Evolutionary conservation across 805 yeast genomes (phyloP), one percentile per base, ranked within the genome.

Genomic region (Hemisphaericaspora nanyangensis): DNA sequence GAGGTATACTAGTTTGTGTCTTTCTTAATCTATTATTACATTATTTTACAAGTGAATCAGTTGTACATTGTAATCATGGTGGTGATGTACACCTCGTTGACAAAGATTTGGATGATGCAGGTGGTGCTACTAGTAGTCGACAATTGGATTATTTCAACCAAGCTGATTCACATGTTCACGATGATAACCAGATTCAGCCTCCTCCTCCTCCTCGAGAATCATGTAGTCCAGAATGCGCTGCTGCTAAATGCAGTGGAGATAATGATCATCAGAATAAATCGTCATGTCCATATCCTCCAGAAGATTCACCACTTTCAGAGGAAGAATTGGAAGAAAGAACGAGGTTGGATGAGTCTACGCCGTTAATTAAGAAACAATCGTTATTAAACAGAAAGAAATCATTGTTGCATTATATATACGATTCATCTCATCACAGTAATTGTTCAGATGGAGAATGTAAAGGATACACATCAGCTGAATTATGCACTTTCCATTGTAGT

Each of bases 1-100:
- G 63, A 1, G 98, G 99, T 2, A 74, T 84, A 2, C 32, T 64
- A 1, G 45, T 77, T 2, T 86, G 95, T 53, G 57, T 78, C 1
- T 43, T 60, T 2, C 62, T 91, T 39, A 90, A 89, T 57, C 56
- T 67, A 19, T 27, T 82, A 1, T 77, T 93, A 5, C 96, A 90
- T 58, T 58, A 77, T 26, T 59, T 80, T 37, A 86, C 97, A 0
- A 78, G 91, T 36, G 86, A 86, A 55, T 80, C 90, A 24, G 76
- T 90, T 25, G 85, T 90, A 0, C 96, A 89, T 55, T 89, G 96
- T 60, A 83, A 79, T 12, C 96, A 89, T 51, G 58, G 51, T n/a
- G 67, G 56, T 12, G 59, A 55, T 11, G 59, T 20, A 3, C 33
- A 35, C n/a, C 56, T 42, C 7, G 33, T 29, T 10, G 32, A 28